Conservation (phyloP, 192 early-diverging fungal genomes). For the Backusella australiensis region DNA sequence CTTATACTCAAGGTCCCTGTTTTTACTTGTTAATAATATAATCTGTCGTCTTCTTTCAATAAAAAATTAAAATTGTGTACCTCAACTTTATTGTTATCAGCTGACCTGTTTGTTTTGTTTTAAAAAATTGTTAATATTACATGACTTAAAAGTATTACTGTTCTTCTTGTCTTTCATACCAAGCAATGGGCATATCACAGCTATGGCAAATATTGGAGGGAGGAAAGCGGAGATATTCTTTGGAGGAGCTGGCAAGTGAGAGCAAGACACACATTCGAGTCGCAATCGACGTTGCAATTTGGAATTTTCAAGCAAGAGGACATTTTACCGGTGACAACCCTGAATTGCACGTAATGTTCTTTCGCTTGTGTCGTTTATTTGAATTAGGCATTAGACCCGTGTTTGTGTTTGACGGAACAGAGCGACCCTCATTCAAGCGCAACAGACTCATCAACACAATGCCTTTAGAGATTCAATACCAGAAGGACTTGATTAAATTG, state of each 20-base stretch:
- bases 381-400: conserved; percentile 25
- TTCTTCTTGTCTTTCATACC: neutral
- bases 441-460: conserved; percentile 4
- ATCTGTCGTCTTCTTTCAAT: neutral
- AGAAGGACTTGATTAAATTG: neutral
- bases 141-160: neutral
- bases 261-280: conserved; percentile 9
- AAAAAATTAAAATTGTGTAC: neutral
- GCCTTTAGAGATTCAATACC: neutral
- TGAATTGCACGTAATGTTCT: conserved; percentile 11
- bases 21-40: neutral
- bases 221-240: neutral
- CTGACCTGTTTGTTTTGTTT: neutral
- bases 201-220: neutral
- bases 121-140: neutral
- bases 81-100: neutral
- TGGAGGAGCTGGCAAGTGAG: neutral
- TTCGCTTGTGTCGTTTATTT: conserved; percentile 19
- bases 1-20: conserved; percentile 6
- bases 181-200: conserved; percentile 9
- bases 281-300: conserved; percentile 22
- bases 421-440: conserved; percentile 16
- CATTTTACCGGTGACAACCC: neutral
- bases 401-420: conserved; percentile 33
- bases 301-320: conserved; percentile 6